These are phyloP conservation scores for Candida insectorum DNA, from an alignment of 805 yeast genomes.

Conservation along the genomic window DNA sequence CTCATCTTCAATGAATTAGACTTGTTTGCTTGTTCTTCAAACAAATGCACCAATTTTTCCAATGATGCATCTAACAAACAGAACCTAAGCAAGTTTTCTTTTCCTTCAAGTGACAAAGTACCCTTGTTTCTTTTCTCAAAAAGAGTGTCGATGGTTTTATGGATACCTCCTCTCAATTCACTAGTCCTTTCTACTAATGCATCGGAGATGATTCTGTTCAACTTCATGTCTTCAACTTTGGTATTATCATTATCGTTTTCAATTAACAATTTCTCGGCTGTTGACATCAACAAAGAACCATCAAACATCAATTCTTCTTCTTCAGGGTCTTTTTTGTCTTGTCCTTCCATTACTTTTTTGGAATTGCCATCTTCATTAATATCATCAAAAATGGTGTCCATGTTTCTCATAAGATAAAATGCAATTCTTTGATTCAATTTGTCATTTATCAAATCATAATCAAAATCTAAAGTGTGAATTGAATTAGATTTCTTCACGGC, in stretches of 20 bases:
- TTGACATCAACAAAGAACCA: slow-evolving; percentile 69
- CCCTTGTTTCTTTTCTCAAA: slow-evolving; percentile 47
- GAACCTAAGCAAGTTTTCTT: slow-evolving; percentile 50
- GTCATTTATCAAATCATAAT: slow-evolving; percentile 50
- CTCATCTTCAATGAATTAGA: slow-evolving; percentile 9
- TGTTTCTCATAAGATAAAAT: slow-evolving; percentile 53
- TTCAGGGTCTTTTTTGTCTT: slow-evolving; percentile 23
- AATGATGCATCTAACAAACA: slow-evolving; percentile 54
- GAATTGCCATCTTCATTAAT: not conserved
- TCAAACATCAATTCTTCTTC: slow-evolving; percentile 73
- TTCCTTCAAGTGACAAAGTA: slow-evolving; percentile 49
- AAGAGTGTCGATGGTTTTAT: slow-evolving; percentile 47
- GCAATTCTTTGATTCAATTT: slow-evolving; percentile 53
- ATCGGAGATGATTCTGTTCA: slow-evolving; percentile 44
- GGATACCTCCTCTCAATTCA: slow-evolving; percentile 49
- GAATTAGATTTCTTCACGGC: slow-evolving; percentile 45
- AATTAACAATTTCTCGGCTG: slow-evolving; percentile 63
- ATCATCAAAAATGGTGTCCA: slow-evolving; percentile 33
- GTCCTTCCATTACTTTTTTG: too few species aligned
- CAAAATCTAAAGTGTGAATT: slow-evolving; percentile 51
- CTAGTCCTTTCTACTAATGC: slow-evolving; percentile 52
- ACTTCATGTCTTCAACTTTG: slow-evolving; percentile 32
- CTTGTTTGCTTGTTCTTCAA: slow-evolving; percentile 37
- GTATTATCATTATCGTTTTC: slow-evolving; percentile 37
- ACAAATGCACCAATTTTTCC: slow-evolving; percentile 50